Evolutionary conservation across 2,329 filamentous ascomycete species (phyloP), one percentile per base, ranked within the genome.

Genomic region (Trichoderma arundinaceum): DNA sequence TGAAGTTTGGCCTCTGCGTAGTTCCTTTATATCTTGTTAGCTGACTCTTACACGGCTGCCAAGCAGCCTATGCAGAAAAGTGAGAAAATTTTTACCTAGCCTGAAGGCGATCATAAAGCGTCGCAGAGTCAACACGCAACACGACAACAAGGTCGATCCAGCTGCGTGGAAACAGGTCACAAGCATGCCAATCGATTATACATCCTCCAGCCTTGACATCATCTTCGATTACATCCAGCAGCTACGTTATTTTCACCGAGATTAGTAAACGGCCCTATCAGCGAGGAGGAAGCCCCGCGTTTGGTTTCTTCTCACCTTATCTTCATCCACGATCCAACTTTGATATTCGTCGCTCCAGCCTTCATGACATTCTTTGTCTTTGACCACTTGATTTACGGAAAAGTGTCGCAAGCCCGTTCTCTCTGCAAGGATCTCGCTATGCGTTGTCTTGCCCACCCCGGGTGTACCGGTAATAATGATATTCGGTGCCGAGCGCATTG

Each of bases 161-260:
- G 74, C 90, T 90, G 75, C 91, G 89, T 2, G 95, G 95, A 74
- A 98, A 98, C 22, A 98, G 80, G 73, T 98, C 95, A 80, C 94
- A 98, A 2, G 94, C 94, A 79, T 99, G 95, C 94, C 95, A 99
- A 80, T 99, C 95, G 74, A 99, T 91, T 71, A 99, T 88, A 77
- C 88, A 92, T 19, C 95, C 95, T 65, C 94, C 94, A 19, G 85
- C 80, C 68, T 89, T 85, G 44, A 92, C 85, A 68, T 95, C 90
- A 65, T 91, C 86, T 79, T 98, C 95, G 65, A 99, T 90, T 54
- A 91, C 87, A 76, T 99, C 95, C 22, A 99, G 84, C 38, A 99
- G 81, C 89, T 93, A 72, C 39, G 15, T 53, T 3, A 22, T 49
- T 39, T 44, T 15, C 39, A 32, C 28, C 22, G 54, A 15, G 41